These are phyloP conservation scores for Hypoxylon trugodes DNA, from an alignment of 495 filamentous ascomycete species.

Conservation along the genomic window DNA sequence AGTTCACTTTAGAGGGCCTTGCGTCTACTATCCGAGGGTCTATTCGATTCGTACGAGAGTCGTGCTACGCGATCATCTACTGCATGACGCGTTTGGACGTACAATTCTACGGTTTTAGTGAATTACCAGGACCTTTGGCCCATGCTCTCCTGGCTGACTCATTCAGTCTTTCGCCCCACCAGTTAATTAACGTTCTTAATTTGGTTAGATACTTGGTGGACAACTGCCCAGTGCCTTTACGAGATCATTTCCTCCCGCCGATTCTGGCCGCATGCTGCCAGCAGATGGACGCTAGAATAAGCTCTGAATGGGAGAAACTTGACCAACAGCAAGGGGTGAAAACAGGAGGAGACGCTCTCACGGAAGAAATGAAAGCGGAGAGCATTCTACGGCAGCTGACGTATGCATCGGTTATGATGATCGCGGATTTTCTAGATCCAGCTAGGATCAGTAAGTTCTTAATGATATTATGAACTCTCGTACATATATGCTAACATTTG, in stretches of 20 bases:
- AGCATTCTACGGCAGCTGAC: slow-evolving; percentile 95
- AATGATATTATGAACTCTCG: background rate
- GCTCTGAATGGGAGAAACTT: slow-evolving; percentile 81
- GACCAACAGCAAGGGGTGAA: slow-evolving; percentile 61
- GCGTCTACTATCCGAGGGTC: slow-evolving; percentile 91
- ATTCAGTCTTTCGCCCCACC: slow-evolving; percentile 86
- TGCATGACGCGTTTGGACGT: slow-evolving; percentile 88
- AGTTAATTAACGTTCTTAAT: slow-evolving; percentile 88
- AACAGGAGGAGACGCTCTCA: slow-evolving; percentile 71
- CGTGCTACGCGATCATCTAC: slow-evolving; percentile 90
- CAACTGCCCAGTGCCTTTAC: slow-evolving; percentile 81
- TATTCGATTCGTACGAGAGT: slow-evolving; percentile 87
- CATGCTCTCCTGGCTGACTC: slow-evolving; percentile 86
- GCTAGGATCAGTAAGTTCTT: slow-evolving; percentile 61
- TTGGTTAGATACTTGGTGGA: slow-evolving; percentile 87
- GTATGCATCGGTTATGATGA: slow-evolving; percentile 88
- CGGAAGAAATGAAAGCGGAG: slow-evolving; percentile 97
- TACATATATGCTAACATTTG: slow-evolving; percentile 1
- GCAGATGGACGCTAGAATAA: slow-evolving; percentile 87
- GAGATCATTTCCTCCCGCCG: slow-evolving; percentile 84
- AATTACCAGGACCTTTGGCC: slow-evolving; percentile 84
- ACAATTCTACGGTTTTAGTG: slow-evolving; percentile 86
- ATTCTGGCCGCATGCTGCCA: slow-evolving; percentile 82
- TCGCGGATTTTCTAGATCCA: slow-evolving; percentile 85
- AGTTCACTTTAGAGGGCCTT: slow-evolving; percentile 88